These are phyloP conservation scores for Coleophoma cylindrospora DNA, from an alignment of 2,329 filamentous ascomycete genomes.

Conservation along the genomic window DNA sequence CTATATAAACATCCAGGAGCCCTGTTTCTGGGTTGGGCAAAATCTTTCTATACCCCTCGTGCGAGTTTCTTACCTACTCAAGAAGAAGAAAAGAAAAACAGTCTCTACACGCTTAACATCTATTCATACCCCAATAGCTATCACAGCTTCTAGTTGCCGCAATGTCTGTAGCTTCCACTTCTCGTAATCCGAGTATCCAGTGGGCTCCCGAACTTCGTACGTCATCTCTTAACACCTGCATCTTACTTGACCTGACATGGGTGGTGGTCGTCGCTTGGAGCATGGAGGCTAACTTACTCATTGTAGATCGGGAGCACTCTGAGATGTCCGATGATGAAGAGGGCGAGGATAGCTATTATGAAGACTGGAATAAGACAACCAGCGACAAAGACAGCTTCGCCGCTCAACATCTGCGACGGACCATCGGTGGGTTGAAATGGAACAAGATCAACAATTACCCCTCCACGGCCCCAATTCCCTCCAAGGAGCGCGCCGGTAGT, in stretches of 20 bases:
- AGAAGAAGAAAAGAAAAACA: too few relatives aligned
- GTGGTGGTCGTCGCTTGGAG: not conserved
- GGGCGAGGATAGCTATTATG: not conserved
- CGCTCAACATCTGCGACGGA: not conserved
- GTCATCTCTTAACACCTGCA: not conserved
- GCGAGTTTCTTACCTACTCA: not conserved
- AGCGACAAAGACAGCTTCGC: not conserved
- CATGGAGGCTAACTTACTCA: not conserved
- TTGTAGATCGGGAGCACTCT: not conserved
- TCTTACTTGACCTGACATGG: not conserved
- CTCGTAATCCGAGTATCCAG: not conserved
- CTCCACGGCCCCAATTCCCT: not conserved
- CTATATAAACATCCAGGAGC: too few relatives aligned
- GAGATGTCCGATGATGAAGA: not conserved
- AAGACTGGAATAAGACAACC: not conserved
- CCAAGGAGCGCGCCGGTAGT: not conserved
- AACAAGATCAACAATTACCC: slow-evolving; percentile 1
- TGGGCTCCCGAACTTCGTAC: not conserved
- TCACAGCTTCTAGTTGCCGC: not conserved
- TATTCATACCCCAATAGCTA: not conserved
- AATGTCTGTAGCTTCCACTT: not conserved
- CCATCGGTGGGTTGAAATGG: not conserved
- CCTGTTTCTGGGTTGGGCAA: too few relatives aligned
- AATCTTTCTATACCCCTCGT: not conserved
- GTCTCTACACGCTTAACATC: too few relatives aligned